Evolutionary conservation across 2,329 filamentous ascomycete genomes (phyloP).

Genomic region (Amylocarpus encephaloides): DNA sequence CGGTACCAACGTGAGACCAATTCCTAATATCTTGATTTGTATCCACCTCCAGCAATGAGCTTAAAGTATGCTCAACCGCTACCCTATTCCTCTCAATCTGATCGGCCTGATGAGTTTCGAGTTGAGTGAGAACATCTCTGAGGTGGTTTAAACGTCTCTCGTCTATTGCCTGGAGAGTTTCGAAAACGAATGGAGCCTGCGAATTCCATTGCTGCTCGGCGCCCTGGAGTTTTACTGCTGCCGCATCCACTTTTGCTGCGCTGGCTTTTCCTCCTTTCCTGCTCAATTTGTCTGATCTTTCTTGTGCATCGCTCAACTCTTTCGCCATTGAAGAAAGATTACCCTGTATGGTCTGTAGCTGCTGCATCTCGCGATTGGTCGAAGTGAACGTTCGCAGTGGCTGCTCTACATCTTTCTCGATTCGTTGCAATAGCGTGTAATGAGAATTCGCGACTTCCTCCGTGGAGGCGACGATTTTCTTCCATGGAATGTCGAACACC

Average conservation of each 20-base stretch:
- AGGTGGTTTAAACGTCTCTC: slow-evolving; percentile 85
- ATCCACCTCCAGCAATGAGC: slow-evolving; percentile 76
- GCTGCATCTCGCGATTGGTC: slow-evolving; percentile 68
- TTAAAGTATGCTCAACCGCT: slow-evolving; percentile 73
- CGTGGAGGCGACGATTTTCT: slow-evolving; percentile 73
- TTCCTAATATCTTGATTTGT: slow-evolving; percentile 80
- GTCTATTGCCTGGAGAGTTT: slow-evolving; percentile 84
- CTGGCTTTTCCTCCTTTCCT: slow-evolving; percentile 73
- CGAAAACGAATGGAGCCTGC: slow-evolving; percentile 90
- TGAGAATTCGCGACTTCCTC: slow-evolving; percentile 80
- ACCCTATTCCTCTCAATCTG: slow-evolving; percentile 70
- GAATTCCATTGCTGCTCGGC: slow-evolving; percentile 87
- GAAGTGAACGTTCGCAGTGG: slow-evolving; percentile 71
- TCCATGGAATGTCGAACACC: slow-evolving; percentile 86
- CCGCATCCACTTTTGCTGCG: slow-evolving; percentile 69
- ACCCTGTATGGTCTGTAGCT: slow-evolving; percentile 72
- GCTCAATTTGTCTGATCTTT: slow-evolving; percentile 76
- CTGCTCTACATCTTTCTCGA: slow-evolving; percentile 82
- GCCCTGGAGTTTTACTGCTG: slow-evolving; percentile 65
- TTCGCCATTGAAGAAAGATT: slow-evolving; percentile 77
- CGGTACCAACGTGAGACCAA: slow-evolving; percentile 45
- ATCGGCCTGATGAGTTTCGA: slow-evolving; percentile 88
- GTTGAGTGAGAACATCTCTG: slow-evolving; percentile 84
- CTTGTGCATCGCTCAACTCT: slow-evolving; percentile 77
- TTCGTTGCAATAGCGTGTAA: slow-evolving; percentile 68